These are phyloP conservation scores for Vaccinium corymbosum DNA, from an alignment of 148 eudicot genomes.

Conservation along the genomic window DNA sequence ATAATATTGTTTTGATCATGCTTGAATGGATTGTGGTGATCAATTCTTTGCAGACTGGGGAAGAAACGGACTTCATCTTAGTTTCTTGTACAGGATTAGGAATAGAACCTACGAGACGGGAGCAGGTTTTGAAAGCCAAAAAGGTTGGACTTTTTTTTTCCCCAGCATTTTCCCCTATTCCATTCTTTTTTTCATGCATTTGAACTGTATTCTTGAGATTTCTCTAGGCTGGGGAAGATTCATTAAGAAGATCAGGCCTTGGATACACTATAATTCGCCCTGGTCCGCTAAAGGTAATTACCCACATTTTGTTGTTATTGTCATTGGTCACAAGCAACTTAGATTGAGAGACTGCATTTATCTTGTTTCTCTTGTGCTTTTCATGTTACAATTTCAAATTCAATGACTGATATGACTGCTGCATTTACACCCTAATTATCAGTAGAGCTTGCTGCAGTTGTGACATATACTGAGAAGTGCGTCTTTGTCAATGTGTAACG, in stretches of 20 bases:
- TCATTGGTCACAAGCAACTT: not conserved
- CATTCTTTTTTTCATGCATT: not conserved
- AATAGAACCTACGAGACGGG: conserved; percentile 69
- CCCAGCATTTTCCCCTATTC: not conserved
- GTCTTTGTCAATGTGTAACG: not conserved
- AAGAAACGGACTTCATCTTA: conserved; percentile 93
- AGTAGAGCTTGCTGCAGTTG: not conserved
- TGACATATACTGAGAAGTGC: not conserved
- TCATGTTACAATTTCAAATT: conserved; percentile 6
- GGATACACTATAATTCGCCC: conserved; percentile 97
- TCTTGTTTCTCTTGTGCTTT: conserved; percentile 1
- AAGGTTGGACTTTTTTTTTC: conserved; percentile 42
- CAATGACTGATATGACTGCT: not conserved
- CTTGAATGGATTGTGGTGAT: not conserved
- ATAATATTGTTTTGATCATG: not conserved
- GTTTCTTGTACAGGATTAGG: conserved; percentile 96
- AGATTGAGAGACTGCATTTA: not conserved
- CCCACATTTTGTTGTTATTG: not conserved
- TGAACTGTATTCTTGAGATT: not conserved
- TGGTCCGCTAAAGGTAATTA: conserved; percentile 76
- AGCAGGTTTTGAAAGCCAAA: conserved; percentile 88
- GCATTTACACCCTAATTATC: not conserved
- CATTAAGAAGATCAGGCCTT: conserved; percentile 87
- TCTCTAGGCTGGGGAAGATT: conserved; percentile 90
- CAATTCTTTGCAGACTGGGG: conserved; percentile 65